A percentile compares a stretch with the other conserved stretches of the same genome.
Conservation (phyloP, 2,329 filamentous ascomycete genomes). For the Xylaria hypoxylon region DNA sequence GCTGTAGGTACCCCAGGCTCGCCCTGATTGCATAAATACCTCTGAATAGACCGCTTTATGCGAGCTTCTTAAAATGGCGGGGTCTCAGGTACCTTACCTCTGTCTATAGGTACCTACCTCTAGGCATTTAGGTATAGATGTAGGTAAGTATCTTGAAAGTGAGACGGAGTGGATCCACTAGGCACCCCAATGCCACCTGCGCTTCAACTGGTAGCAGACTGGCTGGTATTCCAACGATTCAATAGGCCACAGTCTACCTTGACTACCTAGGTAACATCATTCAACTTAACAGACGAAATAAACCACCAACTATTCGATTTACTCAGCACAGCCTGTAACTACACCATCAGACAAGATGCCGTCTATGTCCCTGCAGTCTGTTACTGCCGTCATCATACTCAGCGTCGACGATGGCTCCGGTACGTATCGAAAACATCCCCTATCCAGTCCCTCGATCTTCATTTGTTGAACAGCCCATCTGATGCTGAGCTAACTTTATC, state of each 20-base stretch:
- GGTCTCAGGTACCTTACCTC: too few relatives aligned
- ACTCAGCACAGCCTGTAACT: neutral
- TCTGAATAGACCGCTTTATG: conserved; percentile 11
- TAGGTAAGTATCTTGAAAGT: neutral
- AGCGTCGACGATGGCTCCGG: conserved; percentile 85
- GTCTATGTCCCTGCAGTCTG: conserved; percentile 79
- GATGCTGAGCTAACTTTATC: conserved; percentile 27
- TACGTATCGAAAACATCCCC: conserved; percentile 28
- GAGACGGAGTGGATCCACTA: conserved; percentile 6
- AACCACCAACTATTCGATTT: conserved; percentile 17
- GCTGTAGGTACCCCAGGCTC: too few relatives aligned
- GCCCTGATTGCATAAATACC: neutral
- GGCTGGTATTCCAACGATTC: conserved; percentile 5
- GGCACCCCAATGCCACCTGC: conserved; percentile 25
- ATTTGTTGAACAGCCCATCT: conserved; percentile 15
- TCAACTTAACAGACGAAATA: neutral
- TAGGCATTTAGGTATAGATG: too few relatives aligned
- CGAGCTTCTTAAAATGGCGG: conserved; percentile 16
- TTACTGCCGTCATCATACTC: conserved; percentile 82
- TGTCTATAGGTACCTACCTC: too few relatives aligned
- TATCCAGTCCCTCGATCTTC: neutral
- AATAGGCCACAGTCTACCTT: conserved; percentile 6
- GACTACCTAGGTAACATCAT: conserved; percentile 5
- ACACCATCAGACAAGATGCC: conserved; percentile 64
- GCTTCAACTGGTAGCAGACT: conserved; percentile 9